Base-by-base conservation (phyloP, 2,329 filamentous ascomycete species). In the Didymella keratinophila region DNA sequence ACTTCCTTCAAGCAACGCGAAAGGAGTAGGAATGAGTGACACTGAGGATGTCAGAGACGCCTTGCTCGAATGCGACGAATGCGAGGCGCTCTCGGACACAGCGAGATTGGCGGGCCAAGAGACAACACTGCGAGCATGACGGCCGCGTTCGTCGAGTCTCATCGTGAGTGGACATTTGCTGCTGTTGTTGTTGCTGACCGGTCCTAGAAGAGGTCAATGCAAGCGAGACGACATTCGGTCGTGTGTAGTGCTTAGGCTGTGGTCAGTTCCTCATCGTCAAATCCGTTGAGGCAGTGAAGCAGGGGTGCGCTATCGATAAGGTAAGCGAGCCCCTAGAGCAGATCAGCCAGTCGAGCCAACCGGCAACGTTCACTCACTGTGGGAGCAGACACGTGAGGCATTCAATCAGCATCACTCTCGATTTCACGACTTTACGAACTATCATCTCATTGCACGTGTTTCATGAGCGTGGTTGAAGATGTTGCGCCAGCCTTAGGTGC, bases 401-500 rank as follows among this genome's bases (percentile, higher is more conserved):
- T 36, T 62, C 60, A 49, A 64, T 62, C 63, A 65, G 66, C 69
- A 54, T 62, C 61, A 36, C 23, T 18, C 36, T 42, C 16, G 23
- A 30, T 50, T 14, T 42, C 12, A 36, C 47, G 10, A 43, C 28
- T 42, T 21, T 30, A 41, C 21, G 3, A 21, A 32, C 20, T 9
- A 36, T 55, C 21, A 32, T 42, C 20, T 2, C 21, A 8, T n/a
- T 30, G 21, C 21, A 30, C 58, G 56, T 60, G 61, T 71, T 75
- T 73, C 58, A 76, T 75, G 73, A 74, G 60, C 68, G 67, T 65
- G 65, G 66, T 67, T 70, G 72, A 73, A 73, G 68, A 76, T 76
- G 74, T 67, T 71, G 72, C 69, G 65, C 72, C 71, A 74, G 66
- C 61, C 65, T 65, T 71, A 71, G 72, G 70, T 72, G 73, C 65